A percentile compares a stretch with the other conserved stretches of the same genome.
Evolutionary conservation across 2,329 filamentous ascomycete genomes (phyloP).

Genomic region (Penicillium sp.): DNA sequence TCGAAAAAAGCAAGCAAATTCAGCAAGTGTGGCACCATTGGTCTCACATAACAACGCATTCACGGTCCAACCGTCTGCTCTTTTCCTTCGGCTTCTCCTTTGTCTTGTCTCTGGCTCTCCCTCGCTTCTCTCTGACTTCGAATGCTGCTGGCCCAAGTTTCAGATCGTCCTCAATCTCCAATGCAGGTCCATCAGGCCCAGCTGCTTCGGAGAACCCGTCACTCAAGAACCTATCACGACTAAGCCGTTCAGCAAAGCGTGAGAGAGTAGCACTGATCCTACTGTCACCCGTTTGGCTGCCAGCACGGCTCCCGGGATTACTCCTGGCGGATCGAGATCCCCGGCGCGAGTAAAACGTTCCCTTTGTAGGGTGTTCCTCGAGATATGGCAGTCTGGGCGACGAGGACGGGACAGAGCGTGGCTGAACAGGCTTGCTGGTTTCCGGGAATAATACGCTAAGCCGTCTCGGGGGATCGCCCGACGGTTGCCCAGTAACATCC

Average conservation of each 20-base stretch:
- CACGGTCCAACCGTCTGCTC: constrained; percentile 39
- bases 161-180: constrained; percentile 23
- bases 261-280: constrained; percentile 36
- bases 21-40: not conserved
- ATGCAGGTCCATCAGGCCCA: constrained; percentile 25
- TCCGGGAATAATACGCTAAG: constrained; percentile 32
- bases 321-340: constrained; percentile 31
- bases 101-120: constrained; percentile 26
- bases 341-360: constrained; percentile 28
- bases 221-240: constrained; percentile 30
- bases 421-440: constrained; percentile 12
- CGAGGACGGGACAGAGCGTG: constrained; percentile 25
- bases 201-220: constrained; percentile 27
- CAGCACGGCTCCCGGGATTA: constrained; percentile 35
- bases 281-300: constrained; percentile 37
- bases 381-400: constrained; percentile 27
- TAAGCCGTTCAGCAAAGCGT: constrained; percentile 33
- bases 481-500: constrained; percentile 18
- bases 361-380: constrained; percentile 22
- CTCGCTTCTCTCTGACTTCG: constrained; percentile 27
- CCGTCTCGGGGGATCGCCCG: constrained; percentile 21
- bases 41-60: constrained; percentile 43
- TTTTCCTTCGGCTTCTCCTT: constrained; percentile 38
- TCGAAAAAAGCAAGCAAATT: not conserved
- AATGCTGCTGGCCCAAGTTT: constrained; percentile 11